Evolutionary conservation across 306 rosid species (phyloP), one percentile per base, ranked within the genome.

Genomic region (Morella rubra): DNA sequence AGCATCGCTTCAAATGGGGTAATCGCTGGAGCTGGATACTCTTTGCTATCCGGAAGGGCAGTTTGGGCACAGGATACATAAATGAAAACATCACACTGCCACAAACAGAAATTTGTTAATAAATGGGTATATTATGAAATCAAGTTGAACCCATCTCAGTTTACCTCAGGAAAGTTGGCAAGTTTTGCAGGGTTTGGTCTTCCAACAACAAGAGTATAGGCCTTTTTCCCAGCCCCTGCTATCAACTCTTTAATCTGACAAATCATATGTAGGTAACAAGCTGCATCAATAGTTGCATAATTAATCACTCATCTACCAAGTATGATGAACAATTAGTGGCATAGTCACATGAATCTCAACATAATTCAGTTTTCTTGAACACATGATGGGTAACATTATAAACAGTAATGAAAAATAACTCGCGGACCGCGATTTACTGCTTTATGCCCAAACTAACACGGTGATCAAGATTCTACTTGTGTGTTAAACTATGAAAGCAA

Each of bases 151-250:
- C 44, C 62, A 58, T 52, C 19, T 54, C 56, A 81, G 50, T 53
- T 87, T 72, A 93, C 98, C 98, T 91, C 97, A 8, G 98, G 97
- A 74, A 91, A 94, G 88, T 94, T 94, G 51, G 98, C 97, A 79
- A 94, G 97, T 84, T 94, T 94, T 74, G 97, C 98, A 62, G 98
- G 97, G 81, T 91, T 94, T 71, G 97, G 97, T 87, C 73, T 91
- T 71, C 97, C 97, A 91, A 94, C 86, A 84, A 90, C 97, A 85
- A 87, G 83, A 16, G 93, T 90, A 83, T 91, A 91, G 32, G 91
- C 94, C 72, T 90, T 94, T 84, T 94, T 91, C 60, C 98, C 97
- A 14, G 97, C 93, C 19, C 80, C 76, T 8, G 93, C 72, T 66
- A 91, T 87, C 82, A 94, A 89, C 69, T 89, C 97, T 77, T 80